A percentile compares a stretch with the other conserved stretches of the same genome.
phyloP scores from a whole-genome alignment of 305 asterid species.

The Fraxinus nigra region DNA sequence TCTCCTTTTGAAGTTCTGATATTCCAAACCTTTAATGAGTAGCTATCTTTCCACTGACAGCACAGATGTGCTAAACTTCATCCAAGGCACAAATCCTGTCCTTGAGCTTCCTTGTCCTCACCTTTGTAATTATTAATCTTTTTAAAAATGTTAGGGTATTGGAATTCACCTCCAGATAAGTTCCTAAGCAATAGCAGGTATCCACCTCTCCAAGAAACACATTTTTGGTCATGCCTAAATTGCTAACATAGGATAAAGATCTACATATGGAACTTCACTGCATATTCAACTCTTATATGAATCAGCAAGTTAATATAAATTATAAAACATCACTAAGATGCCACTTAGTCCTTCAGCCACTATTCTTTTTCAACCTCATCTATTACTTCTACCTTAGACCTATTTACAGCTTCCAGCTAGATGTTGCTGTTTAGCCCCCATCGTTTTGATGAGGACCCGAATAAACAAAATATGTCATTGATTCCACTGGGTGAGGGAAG shows the following conservation, averaged over 20 bases:
- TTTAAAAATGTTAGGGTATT: not conserved
- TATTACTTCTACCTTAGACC: not conserved
- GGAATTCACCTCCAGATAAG: not conserved
- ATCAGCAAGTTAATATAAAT: not conserved
- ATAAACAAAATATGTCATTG: not conserved
- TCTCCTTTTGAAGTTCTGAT: not conserved
- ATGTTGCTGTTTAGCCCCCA: not conserved
- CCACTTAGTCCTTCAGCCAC: not conserved
- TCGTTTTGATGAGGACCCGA: slow-evolving; percentile 17
- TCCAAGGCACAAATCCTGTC: not conserved
- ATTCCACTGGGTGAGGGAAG: not conserved
- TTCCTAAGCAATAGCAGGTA: not conserved
- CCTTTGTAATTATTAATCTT: not conserved
- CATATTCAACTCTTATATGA: not conserved
- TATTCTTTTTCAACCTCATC: not conserved
- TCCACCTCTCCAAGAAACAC: not conserved
- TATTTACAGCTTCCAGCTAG: not conserved
- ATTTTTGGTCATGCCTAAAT: not conserved
- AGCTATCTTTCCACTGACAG: not conserved
- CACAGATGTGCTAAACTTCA: not conserved
- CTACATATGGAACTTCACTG: not conserved
- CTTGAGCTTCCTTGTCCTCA: not conserved
- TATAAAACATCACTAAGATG: not conserved
- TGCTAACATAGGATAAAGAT: not conserved
- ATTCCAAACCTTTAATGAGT: not conserved